Percentiles rank a stretch among this genome's conserved stretches.
Conservation (phyloP, 345 rosid genomes). For the Excoecaria cochinchinensis region DNA sequence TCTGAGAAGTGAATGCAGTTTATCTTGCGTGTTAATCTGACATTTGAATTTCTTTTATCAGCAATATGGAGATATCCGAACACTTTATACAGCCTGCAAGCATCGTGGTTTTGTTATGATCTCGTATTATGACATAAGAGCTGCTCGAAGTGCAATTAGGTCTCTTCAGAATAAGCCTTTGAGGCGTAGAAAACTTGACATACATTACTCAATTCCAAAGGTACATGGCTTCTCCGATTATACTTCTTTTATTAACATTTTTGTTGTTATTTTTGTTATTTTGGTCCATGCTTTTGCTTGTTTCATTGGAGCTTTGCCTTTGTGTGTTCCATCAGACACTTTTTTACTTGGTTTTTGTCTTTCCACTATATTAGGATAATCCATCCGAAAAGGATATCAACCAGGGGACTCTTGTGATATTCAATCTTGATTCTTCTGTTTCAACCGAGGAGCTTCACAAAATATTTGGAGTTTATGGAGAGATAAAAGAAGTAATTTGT, state of each 20-base stretch:
- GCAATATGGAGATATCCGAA: conserved; percentile 84
- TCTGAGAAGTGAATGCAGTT: neutral
- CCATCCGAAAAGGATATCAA: conserved; percentile 24
- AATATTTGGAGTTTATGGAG: conserved; percentile 36
- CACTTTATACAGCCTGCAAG: conserved; percentile 72
- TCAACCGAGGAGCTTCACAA: conserved; percentile 28
- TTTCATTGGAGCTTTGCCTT: neutral
- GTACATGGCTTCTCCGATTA: conserved; percentile 10
- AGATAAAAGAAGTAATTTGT: conserved; percentile 30
- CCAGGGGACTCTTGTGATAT: conserved; percentile 28
- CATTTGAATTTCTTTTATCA: conserved; percentile 29
- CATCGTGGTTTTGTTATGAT: conserved; percentile 78
- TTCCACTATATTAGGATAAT: conserved; percentile 26
- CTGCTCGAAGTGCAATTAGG: conserved; percentile 24
- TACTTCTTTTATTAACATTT: neutral
- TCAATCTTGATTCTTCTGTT: conserved; percentile 33
- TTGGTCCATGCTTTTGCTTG: conserved; percentile 1
- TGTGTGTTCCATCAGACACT: neutral
- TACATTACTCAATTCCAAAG: conserved; percentile 25
- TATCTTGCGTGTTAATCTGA: neutral
- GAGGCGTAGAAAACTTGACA: conserved; percentile 21
- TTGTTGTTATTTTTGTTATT: neutral
- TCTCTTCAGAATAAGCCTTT: conserved; percentile 23
- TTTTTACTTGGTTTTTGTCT: conserved; percentile 2
- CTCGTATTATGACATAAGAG: conserved; percentile 51